Evolutionary conservation across 176 grass and related monocot species (phyloP), one percentile per base, ranked within the genome.

Genomic region (Thalia dealbata): DNA sequence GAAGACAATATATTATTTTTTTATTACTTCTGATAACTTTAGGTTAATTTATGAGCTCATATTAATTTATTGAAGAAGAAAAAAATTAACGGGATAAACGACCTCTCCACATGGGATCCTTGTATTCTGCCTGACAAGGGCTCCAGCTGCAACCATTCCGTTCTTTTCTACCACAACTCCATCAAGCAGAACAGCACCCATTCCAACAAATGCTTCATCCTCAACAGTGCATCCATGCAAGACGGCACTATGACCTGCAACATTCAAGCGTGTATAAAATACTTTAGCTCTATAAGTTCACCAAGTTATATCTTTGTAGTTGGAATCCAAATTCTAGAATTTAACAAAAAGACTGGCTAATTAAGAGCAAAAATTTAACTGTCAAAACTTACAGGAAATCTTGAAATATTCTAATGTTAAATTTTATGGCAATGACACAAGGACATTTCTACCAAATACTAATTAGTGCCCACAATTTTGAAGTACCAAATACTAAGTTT

Each of bases 121-220:
- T 30, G 93, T 92, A 52, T 91, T 87, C 86, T 96, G 93, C 75
- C 82, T 90, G 51, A 96, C 93, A 78, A 96, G 93, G 23, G 93
- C 82, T 61, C 93, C 89, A 5, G 89, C 89, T 0, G 86, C 93
- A 67, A 92, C 87, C 82, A 96, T 96, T 56, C 87, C 91, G 70
- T 92, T 85, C 69, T 96, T 96, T 80, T 90, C 92, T 70, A 96
- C 89, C 6, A 96, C 82, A n/a, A 85, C 89, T 68, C 92, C 92
- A 66, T 96, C 92, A 67, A 96, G 82, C 70, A 96, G 78, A 70
- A 88, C 87, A 38, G 89, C 89, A 83, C 89, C 93, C 89, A 88
- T 96, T 71, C 93, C 89, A 77, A 96, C 82, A 73, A 96, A 96
- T 75, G 93, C 82, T 72, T 92, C 86, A 84, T 96, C 93, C 81